These are phyloP conservation scores for Vachellia collinsii DNA, from an alignment of 306 rosid genomes.

Conservation along the genomic window DNA sequence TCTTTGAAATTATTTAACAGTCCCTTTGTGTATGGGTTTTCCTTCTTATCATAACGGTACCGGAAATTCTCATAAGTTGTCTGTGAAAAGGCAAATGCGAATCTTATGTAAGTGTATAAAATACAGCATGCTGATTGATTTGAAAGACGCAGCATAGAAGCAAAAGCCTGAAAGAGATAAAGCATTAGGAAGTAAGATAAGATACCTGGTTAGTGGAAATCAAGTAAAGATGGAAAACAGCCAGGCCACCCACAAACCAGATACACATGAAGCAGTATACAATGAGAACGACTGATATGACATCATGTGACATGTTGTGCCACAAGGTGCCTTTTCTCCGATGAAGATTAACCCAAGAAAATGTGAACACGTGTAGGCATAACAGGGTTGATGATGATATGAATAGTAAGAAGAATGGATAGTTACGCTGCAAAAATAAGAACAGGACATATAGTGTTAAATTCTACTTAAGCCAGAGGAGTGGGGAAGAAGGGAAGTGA, in stretches of 20 bases:
- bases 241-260: conserved; percentile 97
- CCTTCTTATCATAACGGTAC: conserved; percentile 85
- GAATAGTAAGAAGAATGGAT: conserved; percentile 80
- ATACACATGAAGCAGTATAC: conserved; percentile 79
- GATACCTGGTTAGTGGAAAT: conserved; percentile 88
- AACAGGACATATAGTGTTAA: conserved; percentile 30
- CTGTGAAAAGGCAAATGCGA: conserved; percentile 45
- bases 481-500: background rate
- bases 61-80: conserved; percentile 95
- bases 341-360: conserved; percentile 78
- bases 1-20: conserved; percentile 61
- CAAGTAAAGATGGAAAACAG: conserved; percentile 83
- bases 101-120: conserved; percentile 7
- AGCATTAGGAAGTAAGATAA: conserved; percentile 10
- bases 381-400: conserved; percentile 72
- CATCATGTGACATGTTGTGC: conserved; percentile 56
- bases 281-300: conserved; percentile 69
- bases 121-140: background rate
- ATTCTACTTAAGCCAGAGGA: conserved; percentile 10
- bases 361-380: conserved; percentile 79
- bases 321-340: conserved; percentile 48
- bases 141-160: background rate
- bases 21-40: conserved; percentile 72
- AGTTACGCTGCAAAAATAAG: conserved; percentile 76
- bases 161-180: background rate